Conservation (phyloP, 2,329 filamentous ascomycete genomes). For the Colletotrichum plurivorum region DNA sequence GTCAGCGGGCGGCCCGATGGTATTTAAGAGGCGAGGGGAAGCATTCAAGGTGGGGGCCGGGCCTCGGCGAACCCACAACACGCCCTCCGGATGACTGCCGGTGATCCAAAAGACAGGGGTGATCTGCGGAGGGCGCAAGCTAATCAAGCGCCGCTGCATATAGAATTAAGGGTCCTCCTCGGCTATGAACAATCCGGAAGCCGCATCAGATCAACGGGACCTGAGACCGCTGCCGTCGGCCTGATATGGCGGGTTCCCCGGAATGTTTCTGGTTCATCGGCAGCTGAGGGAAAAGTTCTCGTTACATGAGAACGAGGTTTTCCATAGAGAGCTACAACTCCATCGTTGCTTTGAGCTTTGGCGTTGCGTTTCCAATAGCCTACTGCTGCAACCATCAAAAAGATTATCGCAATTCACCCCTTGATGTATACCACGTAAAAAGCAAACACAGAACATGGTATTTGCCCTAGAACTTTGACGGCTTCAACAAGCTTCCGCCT, state of each 20-base stretch:
- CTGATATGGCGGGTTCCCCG: background rate
- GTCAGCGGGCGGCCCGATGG: background rate
- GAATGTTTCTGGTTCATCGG: background rate
- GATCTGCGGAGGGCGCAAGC: constrained; percentile 4
- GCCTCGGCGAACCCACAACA: constrained; percentile 10
- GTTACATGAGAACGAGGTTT: background rate
- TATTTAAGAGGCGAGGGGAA: constrained; percentile 12
- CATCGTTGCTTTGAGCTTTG: no score
- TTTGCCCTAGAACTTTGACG: background rate
- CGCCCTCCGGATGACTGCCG: constrained; percentile 29
- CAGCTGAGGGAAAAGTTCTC: background rate
- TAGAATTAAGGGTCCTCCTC: constrained; percentile 1
- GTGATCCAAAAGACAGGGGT: constrained; percentile 1
- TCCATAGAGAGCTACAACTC: no score
- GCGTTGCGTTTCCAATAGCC: no score
- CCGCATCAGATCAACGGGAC: background rate
- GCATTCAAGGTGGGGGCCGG: constrained; percentile 1
- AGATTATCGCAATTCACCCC: no score
- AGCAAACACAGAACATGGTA: no score
- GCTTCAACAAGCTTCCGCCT: background rate
- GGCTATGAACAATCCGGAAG: background rate
- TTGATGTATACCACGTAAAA: no score
- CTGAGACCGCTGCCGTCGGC: background rate
- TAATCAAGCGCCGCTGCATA: background rate
- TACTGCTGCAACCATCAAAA: no score